Conservation (phyloP, 495 filamentous ascomycete species). For the Penicillium paxilli region DNA sequence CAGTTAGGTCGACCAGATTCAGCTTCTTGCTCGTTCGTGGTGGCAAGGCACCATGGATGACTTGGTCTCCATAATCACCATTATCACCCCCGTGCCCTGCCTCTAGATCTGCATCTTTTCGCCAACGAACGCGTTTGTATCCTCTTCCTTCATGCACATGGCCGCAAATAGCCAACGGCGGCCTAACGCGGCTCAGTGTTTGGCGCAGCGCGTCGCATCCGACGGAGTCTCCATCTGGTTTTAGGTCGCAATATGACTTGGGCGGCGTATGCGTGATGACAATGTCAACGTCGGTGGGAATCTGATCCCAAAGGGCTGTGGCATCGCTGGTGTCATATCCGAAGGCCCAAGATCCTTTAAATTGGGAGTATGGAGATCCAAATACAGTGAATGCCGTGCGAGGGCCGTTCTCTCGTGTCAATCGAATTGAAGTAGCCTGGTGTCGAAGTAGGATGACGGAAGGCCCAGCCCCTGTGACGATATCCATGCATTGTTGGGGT, state of each 20-base stretch:
- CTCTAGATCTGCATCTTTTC: not conserved
- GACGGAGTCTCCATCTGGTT: slow-evolving; percentile 22
- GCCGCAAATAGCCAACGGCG: slow-evolving; percentile 47
- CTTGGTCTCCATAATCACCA: slow-evolving; percentile 1
- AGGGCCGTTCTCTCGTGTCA: slow-evolving; percentile 59
- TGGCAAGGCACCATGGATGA: slow-evolving; percentile 23
- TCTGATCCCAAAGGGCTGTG: slow-evolving; percentile 46
- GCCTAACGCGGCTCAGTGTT: slow-evolving; percentile 39
- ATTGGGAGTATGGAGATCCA: slow-evolving; percentile 71
- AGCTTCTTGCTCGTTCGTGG: slow-evolving; percentile 55
- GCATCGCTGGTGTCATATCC: slow-evolving; percentile 57
- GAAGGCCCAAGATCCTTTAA: slow-evolving; percentile 69
- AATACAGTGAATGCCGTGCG: slow-evolving; percentile 71
- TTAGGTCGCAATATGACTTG: slow-evolving; percentile 43
- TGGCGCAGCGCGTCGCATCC: slow-evolving; percentile 45
- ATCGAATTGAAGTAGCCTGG: slow-evolving; percentile 55
- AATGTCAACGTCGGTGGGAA: slow-evolving; percentile 47
- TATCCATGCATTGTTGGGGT: slow-evolving; percentile 51
- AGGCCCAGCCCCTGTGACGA: slow-evolving; percentile 50
- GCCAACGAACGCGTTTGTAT: slow-evolving; percentile 44
- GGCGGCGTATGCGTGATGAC: slow-evolving; percentile 53
- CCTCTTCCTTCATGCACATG: slow-evolving; percentile 53
- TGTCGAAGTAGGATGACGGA: slow-evolving; percentile 69
- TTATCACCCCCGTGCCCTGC: not conserved
- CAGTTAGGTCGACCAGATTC: slow-evolving; percentile 56